A percentile compares a stretch with the other conserved stretches of the same genome.
These are phyloP conservation scores for Helicocarpus griseus DNA, from an alignment of 2,329 filamentous ascomycete genomes.

Conservation along the genomic window DNA sequence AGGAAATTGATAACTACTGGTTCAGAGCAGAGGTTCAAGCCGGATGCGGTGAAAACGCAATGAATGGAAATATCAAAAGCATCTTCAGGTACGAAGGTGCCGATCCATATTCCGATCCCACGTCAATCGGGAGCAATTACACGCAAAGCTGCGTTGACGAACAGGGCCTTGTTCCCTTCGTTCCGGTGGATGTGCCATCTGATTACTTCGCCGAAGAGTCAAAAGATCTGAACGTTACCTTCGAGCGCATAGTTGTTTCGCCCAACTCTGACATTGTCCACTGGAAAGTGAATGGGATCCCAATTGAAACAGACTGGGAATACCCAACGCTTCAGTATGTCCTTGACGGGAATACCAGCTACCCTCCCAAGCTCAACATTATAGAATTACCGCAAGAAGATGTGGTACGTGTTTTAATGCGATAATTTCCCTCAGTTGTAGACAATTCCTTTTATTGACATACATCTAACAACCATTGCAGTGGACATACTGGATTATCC, in stretches of 20 bases:
- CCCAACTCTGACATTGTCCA: slow-evolving; percentile 14
- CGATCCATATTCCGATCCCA: slow-evolving; percentile 7
- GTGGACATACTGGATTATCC: slow-evolving; percentile 43
- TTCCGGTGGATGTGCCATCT: slow-evolving; percentile 15
- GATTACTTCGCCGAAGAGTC: slow-evolving; percentile 14
- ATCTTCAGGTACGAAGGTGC: slow-evolving; percentile 7
- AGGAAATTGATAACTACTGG: slow-evolving; percentile 35
- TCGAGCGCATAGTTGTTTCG: slow-evolving; percentile 11
- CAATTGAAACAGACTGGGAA: slow-evolving; percentile 35
- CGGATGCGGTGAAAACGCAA: slow-evolving; percentile 2
- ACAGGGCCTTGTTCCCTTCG: slow-evolving; percentile 14
- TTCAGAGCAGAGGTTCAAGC: slow-evolving; percentile 8
- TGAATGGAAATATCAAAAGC: slow-evolving; percentile 3
- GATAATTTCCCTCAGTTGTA: background rate
- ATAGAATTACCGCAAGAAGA: slow-evolving; percentile 28
- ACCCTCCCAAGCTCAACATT: slow-evolving; percentile 30
- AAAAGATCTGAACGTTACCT: slow-evolving; percentile 14
- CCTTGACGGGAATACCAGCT: slow-evolving; percentile 32
- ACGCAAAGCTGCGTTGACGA: slow-evolving; percentile 13
- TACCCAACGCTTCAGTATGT: slow-evolving; percentile 38
- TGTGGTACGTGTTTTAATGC: slow-evolving; percentile 6
- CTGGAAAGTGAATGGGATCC: slow-evolving; percentile 28
- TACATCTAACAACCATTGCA: slow-evolving; percentile 9
- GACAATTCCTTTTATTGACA: background rate
- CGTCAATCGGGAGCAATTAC: slow-evolving; percentile 8